Evolutionary conservation across 2,329 filamentous ascomycete species (phyloP), one percentile per base, ranked within the genome.

Genomic region (Colletotrichum cordylinicola): DNA sequence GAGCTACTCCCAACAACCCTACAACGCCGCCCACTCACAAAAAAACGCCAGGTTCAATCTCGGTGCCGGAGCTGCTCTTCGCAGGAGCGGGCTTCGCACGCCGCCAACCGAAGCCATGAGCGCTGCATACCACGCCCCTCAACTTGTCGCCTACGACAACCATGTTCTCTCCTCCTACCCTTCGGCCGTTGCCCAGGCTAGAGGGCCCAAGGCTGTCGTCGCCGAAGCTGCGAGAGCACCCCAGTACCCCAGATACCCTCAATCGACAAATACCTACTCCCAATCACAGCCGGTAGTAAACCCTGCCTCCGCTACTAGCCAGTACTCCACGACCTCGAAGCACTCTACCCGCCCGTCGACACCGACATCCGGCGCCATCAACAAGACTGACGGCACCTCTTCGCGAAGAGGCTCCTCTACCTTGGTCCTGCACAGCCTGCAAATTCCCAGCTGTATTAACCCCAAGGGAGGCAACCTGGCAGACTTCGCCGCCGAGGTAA

Each of bases 401-500:
- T 83, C 85, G 8, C 81, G 81, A 29, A 83, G 83, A 70, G 86
- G 87, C 48, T 84, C 86, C 6, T 84, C 86, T 33, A 85, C 84
- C 33, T 86, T 92, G 82, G 88, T 90, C 3, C 87, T 86, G 76
- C 90, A 92, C 81, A 92, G 90, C 81, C 87, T 96, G 48, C 92
- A 94, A 80, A 93, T 98, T 55, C 95, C 95, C 8, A 87, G 89
- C 60, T 93, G 94, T 48, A 95, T 98, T 81, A 95, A 93, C 80
- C 88, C 92, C 39, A 92, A 90, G 79, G 94, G 94, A 61, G 94
- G 95, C 9, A 96, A 91, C 81, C 84, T 98, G 79, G 91, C 95
- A 12, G 94, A 97, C 81, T 96, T 98, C 83, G 94, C 95, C 68
- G 95, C 95, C 73, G 92, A 96, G 89, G 94, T 96, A 80, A 75